These are phyloP conservation scores for Heritiera fomes DNA, from an alignment of 345 rosid genomes.

Conservation along the genomic window DNA sequence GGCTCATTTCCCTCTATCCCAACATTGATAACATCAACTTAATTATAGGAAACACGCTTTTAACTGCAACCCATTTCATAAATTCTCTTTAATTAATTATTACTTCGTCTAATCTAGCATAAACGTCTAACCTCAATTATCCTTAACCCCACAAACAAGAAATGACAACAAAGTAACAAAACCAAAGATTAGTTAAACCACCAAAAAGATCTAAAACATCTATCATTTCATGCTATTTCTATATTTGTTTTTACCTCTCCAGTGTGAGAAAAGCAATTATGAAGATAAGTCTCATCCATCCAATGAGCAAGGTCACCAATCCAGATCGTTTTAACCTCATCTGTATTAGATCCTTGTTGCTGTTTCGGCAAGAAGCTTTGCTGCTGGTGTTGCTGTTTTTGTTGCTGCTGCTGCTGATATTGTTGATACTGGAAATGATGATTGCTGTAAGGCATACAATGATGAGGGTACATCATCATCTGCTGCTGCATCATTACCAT, in stretches of 20 bases:
- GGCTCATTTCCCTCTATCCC: not conserved
- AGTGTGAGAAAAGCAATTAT: constrained; percentile 61
- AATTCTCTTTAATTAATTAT: not conserved
- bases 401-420: constrained; percentile 28
- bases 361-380: constrained; percentile 32
- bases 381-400: constrained; percentile 26
- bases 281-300: constrained; percentile 85
- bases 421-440: constrained; percentile 43
- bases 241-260: constrained; percentile 55
- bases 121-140: constrained; percentile 8
- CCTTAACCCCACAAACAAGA: constrained; percentile 5
- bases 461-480: constrained; percentile 92
- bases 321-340: constrained; percentile 74
- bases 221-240: not conserved
- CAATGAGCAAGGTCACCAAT: constrained; percentile 70
- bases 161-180: not conserved
- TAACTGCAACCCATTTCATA: not conserved
- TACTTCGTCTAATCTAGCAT: not conserved
- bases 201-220: not conserved
- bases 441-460: constrained; percentile 60
- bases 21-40: not conserved
- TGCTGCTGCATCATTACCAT: constrained; percentile 97
- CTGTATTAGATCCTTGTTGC: constrained; percentile 43
- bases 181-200: not conserved
- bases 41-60: not conserved